Evolutionary conservation across 805 yeast species (phyloP).

Genomic region (Yamadazyma phyllophila): DNA sequence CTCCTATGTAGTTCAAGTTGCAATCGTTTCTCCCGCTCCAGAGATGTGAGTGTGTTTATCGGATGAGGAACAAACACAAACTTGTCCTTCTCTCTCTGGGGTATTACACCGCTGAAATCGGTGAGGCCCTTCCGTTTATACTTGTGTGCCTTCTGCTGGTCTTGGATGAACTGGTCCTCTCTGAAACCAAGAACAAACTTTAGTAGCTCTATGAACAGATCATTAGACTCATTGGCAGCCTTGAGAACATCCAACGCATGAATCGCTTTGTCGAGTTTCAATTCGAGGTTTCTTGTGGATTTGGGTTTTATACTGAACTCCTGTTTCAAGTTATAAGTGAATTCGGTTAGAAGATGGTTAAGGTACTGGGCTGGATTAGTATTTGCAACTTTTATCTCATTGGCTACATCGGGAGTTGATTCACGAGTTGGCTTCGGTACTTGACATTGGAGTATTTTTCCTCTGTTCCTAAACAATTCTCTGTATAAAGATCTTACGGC

Average conservation of each 20-base stretch:
- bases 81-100: conserved; percentile 1
- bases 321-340: conserved; percentile 2
- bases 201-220: neutral
- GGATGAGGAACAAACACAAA: conserved; percentile 12
- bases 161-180: neutral
- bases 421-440: neutral
- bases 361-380: conserved; percentile 7
- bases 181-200: neutral
- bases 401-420: neutral
- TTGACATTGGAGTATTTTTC: neutral
- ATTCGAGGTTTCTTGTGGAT: neutral
- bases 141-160: conserved; percentile 1
- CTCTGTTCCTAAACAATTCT: conserved; percentile 9
- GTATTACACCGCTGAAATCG: conserved; percentile 12
- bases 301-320: neutral
- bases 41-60: conserved; percentile 3
- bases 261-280: neutral
- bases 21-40: conserved; percentile 12
- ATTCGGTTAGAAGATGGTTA: conserved; percentile 4
- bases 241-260: neutral
- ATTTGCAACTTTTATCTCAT: conserved; percentile 6
- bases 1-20: conserved; percentile 14
- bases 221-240: neutral
- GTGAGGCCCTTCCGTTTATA: conserved; percentile 5
- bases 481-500: conserved; percentile 15